phyloP scores from a whole-genome alignment of 192 early-diverging fungal species.

The Phycomyces nitens region DNA sequence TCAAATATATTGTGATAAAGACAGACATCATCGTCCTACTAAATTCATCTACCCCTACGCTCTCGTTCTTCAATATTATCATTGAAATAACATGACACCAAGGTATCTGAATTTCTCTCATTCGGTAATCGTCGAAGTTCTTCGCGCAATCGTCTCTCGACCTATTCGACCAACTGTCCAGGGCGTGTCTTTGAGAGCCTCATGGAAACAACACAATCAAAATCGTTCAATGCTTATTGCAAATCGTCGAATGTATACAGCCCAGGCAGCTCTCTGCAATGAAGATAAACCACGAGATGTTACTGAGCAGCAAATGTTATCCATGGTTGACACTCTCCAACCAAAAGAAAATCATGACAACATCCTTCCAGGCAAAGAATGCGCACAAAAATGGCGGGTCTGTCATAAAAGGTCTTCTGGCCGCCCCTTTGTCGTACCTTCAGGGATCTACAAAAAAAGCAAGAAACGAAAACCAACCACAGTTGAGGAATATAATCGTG shows the following conservation, averaged over 20 bases:
- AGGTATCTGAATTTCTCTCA: not conserved
- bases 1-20: too few relatives aligned
- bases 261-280: not conserved
- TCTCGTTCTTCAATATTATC: too few relatives aligned
- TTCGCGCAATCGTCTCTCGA: constrained; percentile 25
- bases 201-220: not conserved
- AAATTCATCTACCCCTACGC: too few relatives aligned
- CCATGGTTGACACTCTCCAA: not conserved
- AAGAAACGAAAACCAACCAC: not conserved
- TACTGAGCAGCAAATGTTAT: not conserved
- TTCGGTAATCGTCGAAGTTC: constrained; percentile 18
- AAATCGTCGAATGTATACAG: not conserved
- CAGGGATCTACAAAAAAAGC: not conserved
- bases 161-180: not conserved
- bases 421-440: too few relatives aligned
- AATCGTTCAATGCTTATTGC: not conserved
- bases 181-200: not conserved
- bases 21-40: too few relatives aligned
- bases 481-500: constrained; percentile 13
- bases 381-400: too few relatives aligned
- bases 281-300: not conserved
- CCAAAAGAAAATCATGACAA: not conserved
- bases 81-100: too few relatives aligned
- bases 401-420: too few relatives aligned
- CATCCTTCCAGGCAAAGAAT: too few relatives aligned